A percentile compares a stretch with the other conserved stretches of the same genome.
Conservation (phyloP, 129 eudicot species). For the Flaveria brownii region DNA sequence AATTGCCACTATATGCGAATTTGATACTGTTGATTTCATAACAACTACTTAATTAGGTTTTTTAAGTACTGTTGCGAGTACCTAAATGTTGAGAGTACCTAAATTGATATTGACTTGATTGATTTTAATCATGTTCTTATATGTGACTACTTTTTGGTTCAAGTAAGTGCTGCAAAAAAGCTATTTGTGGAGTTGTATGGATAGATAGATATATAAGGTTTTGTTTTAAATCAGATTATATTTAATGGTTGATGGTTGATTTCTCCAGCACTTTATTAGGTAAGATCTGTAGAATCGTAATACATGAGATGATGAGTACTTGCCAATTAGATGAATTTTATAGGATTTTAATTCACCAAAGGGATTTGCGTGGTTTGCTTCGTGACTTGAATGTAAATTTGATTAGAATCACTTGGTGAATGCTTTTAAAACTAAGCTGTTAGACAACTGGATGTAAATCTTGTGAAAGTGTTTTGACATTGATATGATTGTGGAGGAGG, state of each 20-base stretch:
- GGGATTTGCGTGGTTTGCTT: background rate
- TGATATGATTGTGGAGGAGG: background rate
- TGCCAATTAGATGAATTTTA: background rate
- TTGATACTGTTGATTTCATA: too few species aligned
- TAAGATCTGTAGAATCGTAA: background rate
- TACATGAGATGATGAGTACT: background rate
- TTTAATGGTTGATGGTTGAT: background rate
- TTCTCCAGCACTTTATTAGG: background rate
- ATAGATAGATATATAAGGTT: too few species aligned
- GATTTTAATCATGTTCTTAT: too few species aligned
- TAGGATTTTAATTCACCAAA: background rate
- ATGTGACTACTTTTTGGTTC: too few species aligned
- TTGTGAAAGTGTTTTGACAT: slow-evolving; percentile 2
- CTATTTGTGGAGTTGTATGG: too few species aligned
- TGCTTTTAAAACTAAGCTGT: background rate
- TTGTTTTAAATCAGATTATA: background rate
- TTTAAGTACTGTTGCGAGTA: too few species aligned
- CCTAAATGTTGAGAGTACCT: too few species aligned
- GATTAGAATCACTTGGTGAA: background rate
- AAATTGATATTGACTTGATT: too few species aligned
- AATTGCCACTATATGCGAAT: too few species aligned
- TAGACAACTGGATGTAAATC: background rate
- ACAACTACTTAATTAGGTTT: too few species aligned
- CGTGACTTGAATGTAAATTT: background rate
- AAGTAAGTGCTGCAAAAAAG: too few species aligned